Base-by-base conservation (phyloP, 495 filamentous ascomycete genomes). In the Parmelia sp. region DNA sequence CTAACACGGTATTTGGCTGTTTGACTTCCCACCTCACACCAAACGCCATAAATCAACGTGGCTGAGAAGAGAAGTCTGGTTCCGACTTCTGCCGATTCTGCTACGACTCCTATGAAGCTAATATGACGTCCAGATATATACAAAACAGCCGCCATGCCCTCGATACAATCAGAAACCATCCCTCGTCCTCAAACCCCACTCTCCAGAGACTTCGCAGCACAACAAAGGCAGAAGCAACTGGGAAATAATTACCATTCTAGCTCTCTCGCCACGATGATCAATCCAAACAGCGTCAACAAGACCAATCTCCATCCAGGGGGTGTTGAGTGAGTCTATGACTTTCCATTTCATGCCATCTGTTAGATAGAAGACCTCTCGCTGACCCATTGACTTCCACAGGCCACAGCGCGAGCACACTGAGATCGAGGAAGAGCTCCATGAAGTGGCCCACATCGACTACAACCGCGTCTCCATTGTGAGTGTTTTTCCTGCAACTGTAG, bases 391-490 rank as follows among this genome's bases (percentile, higher is more conserved):
- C 79, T 47, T 62, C 53, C 29, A 58, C 73, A 95, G 91, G 74
- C 90, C 92, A 42, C 81, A 88, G 75, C 80, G 81, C 70, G 88
- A 94, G 72, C 92, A 96, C 84, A 96, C 92, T 37, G 93, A 97
- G 75, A 84, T 97, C 61, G 92, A 97, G 79, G 92, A 97, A 81
- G 91, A 96, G 76, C 87, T 98, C 49, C 93, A 97, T 76, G 91
- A 97, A 78, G 92, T 90, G 75, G 95, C 94, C 70, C 92, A 97
- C 83, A 97, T 98, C 78, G 94, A 98, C 86, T 98, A 97, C 74
- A 90, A 97, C 78, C 89, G 95, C 70, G 94, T 98, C 70, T 89
- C 95, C 64, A 98, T 98, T 82, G 92, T 96, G 81, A 73, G 88
- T 68, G 45, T 12, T 58, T 21, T 60, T 55, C 33, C 53, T 36